phyloP scores from a whole-genome alignment of 345 rosid species.

The Diplotaxis tenuifolia region DNA sequence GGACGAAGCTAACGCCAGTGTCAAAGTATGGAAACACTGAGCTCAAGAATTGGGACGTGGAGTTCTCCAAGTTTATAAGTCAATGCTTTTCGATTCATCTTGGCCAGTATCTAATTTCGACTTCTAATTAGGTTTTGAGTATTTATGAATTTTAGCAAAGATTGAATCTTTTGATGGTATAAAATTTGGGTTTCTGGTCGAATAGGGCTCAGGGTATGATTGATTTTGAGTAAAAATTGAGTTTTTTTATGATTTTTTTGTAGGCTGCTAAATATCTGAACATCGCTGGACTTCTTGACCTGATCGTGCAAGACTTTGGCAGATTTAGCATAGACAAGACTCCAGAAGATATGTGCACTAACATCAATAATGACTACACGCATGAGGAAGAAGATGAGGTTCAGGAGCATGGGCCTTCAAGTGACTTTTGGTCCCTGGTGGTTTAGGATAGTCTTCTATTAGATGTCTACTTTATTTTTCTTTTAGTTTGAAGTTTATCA shows the following conservation, averaged over 20 bases:
- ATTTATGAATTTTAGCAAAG: background rate
- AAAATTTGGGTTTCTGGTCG: too few relatives aligned
- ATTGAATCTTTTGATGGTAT: too few relatives aligned
- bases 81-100: constrained; percentile 59
- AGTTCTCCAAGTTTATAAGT: constrained; percentile 59
- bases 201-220: too few relatives aligned
- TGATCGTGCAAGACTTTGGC: constrained; percentile 72
- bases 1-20: constrained; percentile 3
- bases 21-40: constrained; percentile 5
- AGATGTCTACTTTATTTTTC: background rate
- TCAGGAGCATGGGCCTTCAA: constrained; percentile 77
- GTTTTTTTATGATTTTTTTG: background rate
- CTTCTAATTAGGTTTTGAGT: background rate
- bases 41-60: constrained; percentile 53
- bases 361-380: constrained; percentile 59
- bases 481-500: background rate
- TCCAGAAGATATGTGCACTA: constrained; percentile 59
- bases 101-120: constrained; percentile 42
- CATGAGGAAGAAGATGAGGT: constrained; percentile 67
- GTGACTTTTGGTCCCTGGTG: constrained; percentile 18
- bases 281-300: constrained; percentile 60
- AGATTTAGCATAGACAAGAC: constrained; percentile 64
- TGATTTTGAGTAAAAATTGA: background rate
- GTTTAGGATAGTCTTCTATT: background rate
- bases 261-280: constrained; percentile 77